Percentiles rank a stretch among this genome's conserved stretches.
Evolutionary conservation across 805 yeast species (phyloP).

Genomic region (Saccharomycopsis sp.): DNA sequence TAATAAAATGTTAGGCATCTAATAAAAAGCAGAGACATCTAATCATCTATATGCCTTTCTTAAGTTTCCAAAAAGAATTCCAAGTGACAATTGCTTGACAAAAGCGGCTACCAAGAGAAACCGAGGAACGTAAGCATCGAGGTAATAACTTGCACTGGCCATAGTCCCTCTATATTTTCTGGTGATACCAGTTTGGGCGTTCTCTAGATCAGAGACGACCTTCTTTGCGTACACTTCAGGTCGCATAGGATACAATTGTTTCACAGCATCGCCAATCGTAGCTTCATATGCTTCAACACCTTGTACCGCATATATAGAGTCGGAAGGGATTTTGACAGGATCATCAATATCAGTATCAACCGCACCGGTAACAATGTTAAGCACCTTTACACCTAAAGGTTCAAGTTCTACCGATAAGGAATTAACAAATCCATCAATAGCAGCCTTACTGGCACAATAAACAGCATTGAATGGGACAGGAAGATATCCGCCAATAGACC

Average conservation of each 20-base stretch:
- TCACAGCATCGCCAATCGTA: slow-evolving; percentile 51
- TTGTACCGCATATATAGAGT: slow-evolving; percentile 35
- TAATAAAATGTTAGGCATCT: too few relatives aligned
- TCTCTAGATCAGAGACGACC: slow-evolving; percentile 44
- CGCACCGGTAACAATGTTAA: slow-evolving; percentile 35
- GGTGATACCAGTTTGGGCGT: neutral
- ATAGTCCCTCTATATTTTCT: neutral
- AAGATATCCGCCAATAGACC: slow-evolving; percentile 30
- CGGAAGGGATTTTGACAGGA: slow-evolving; percentile 14
- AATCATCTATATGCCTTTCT: neutral
- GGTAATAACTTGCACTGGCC: neutral
- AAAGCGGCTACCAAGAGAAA: neutral
- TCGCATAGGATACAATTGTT: slow-evolving; percentile 49
- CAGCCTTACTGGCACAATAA: slow-evolving; percentile 36
- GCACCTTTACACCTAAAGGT: slow-evolving; percentile 35
- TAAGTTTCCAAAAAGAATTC: neutral
- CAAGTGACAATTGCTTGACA: neutral
- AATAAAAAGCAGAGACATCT: too few relatives aligned
- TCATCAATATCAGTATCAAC: slow-evolving; percentile 29
- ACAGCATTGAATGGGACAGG: slow-evolving; percentile 32
- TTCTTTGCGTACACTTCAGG: slow-evolving; percentile 50
- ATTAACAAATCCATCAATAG: slow-evolving; percentile 33
- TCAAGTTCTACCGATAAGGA: slow-evolving; percentile 32
- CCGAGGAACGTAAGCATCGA: neutral
- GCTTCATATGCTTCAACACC: slow-evolving; percentile 44